Evolutionary conservation across 805 yeast genomes (phyloP).

Genomic region (Lipomyces yamadae): DNA sequence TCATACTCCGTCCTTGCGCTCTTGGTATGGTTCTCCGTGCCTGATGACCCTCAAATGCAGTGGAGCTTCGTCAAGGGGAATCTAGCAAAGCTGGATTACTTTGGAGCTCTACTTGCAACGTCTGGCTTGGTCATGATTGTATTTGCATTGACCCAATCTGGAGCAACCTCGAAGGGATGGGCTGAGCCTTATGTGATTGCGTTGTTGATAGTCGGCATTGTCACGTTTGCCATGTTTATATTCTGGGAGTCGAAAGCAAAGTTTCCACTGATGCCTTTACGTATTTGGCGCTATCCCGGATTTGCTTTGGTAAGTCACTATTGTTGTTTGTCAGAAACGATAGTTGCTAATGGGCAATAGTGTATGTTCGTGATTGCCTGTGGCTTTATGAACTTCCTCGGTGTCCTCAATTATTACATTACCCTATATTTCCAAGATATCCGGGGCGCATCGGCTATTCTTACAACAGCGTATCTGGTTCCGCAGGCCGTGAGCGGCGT

Average conservation of each 20-base stretch:
- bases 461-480: slow-evolving; percentile 53
- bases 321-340: background rate
- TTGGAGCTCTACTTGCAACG: slow-evolving; percentile 52
- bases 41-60: slow-evolving; percentile 46
- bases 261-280: slow-evolving; percentile 56
- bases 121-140: slow-evolving; percentile 52
- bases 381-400: slow-evolving; percentile 53
- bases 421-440: slow-evolving; percentile 53
- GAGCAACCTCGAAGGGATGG: slow-evolving; percentile 52
- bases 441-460: slow-evolving; percentile 48
- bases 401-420: slow-evolving; percentile 49
- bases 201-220: slow-evolving; percentile 49
- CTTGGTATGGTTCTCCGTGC: slow-evolving; percentile 45
- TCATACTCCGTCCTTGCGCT: slow-evolving; percentile 44
- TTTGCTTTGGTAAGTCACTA: slow-evolving; percentile 46
- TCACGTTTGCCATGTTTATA: slow-evolving; percentile 46
- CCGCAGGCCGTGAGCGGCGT: slow-evolving; percentile 53
- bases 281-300: slow-evolving; percentile 49
- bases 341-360: background rate
- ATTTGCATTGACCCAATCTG: slow-evolving; percentile 54
- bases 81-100: slow-evolving; percentile 48
- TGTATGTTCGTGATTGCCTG: slow-evolving; percentile 47
- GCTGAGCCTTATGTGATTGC: slow-evolving; percentile 54
- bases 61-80: slow-evolving; percentile 47
- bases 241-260: slow-evolving; percentile 49